phyloP scores from a whole-genome alignment of 2,329 filamentous ascomycete species.

The Diplodia intermedia region DNA sequence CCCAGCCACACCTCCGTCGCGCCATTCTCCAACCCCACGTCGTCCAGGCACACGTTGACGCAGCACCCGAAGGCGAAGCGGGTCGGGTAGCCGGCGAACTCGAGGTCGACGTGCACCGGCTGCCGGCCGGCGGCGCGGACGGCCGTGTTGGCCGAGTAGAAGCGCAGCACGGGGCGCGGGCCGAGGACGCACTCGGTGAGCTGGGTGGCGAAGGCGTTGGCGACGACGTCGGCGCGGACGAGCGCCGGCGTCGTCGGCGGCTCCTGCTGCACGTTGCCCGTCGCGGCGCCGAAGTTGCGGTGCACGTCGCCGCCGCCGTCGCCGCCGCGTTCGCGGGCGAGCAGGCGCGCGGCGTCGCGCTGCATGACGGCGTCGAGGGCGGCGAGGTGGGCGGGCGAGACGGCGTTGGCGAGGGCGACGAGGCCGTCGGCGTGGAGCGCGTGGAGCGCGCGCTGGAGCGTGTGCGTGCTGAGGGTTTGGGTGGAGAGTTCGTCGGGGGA shows the following conservation, averaged over 20 bases:
- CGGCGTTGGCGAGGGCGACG: constrained; percentile 49
- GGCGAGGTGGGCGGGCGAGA: constrained; percentile 44
- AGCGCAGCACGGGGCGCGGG: constrained; percentile 47
- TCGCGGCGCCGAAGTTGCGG: constrained; percentile 44
- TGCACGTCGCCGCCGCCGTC: constrained; percentile 29
- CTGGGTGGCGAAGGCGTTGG: constrained; percentile 33
- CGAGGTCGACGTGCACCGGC: constrained; percentile 36
- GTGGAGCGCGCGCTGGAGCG: constrained; percentile 10
- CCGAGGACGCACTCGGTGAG: constrained; percentile 50
- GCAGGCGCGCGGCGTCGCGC: constrained; percentile 45
- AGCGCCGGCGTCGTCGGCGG: constrained; percentile 46
- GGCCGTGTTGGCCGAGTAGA: constrained; percentile 52
- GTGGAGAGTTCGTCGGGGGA: constrained; percentile 39
- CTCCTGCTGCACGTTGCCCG: constrained; percentile 52
- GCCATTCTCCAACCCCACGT: constrained; percentile 60
- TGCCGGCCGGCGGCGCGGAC: constrained; percentile 49
- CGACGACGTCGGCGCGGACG: constrained; percentile 49
- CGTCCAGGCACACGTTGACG: constrained; percentile 61
- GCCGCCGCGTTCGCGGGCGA: constrained; percentile 24
- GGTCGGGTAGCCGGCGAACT: constrained; percentile 52
- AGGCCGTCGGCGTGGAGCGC: constrained; percentile 48
- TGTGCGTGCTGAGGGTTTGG: constrained; percentile 34
- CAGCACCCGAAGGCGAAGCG: constrained; percentile 62
- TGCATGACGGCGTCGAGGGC: constrained; percentile 40
- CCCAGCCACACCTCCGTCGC: constrained; percentile 66